phyloP scores from a whole-genome alignment of 148 eudicot genomes.

The Vaccinium vitisidaea region DNA sequence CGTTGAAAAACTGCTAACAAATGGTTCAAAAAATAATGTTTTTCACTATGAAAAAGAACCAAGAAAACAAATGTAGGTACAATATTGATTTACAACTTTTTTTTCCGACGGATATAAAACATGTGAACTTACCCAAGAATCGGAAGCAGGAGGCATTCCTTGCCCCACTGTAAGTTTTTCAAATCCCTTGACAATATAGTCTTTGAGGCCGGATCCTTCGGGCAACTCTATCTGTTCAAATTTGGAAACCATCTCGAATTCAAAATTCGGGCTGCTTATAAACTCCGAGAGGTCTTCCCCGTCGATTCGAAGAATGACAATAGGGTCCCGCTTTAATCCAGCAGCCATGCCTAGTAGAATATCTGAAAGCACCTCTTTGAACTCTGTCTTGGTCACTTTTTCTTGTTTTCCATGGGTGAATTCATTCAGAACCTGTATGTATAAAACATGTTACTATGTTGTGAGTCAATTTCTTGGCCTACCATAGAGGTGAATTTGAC shows the following conservation, averaged over 20 bases:
- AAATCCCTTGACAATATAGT: slow-evolving; percentile 58
- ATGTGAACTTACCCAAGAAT: slow-evolving; percentile 64
- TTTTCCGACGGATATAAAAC: not conserved
- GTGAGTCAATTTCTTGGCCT: not conserved
- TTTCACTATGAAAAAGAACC: not conserved
- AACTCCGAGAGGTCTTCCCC: slow-evolving; percentile 81
- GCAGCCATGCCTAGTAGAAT: slow-evolving; percentile 90
- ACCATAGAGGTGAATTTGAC: not conserved
- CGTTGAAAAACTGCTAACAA: too few relatives aligned
- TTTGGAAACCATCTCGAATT: slow-evolving; percentile 51
- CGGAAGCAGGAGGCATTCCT: slow-evolving; percentile 86
- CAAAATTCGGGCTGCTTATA: slow-evolving; percentile 48
- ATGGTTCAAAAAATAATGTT: not conserved
- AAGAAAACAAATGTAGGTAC: not conserved
- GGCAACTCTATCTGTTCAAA: slow-evolving; percentile 52
- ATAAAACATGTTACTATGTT: not conserved
- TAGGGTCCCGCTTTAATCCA: slow-evolving; percentile 83
- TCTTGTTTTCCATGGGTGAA: slow-evolving; percentile 77
- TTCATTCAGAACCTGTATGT: slow-evolving; percentile 64
- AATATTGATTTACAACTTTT: not conserved
- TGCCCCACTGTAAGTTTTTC: slow-evolving; percentile 76
- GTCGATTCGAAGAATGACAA: slow-evolving; percentile 86
- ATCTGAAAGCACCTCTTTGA: slow-evolving; percentile 79
- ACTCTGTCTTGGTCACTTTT: slow-evolving; percentile 73
- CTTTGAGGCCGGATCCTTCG: slow-evolving; percentile 35